Percentiles rank a stretch among this genome's conserved stretches.
Conservation (phyloP, 2,329 filamentous ascomycete species). For the Coniella vitis region DNA sequence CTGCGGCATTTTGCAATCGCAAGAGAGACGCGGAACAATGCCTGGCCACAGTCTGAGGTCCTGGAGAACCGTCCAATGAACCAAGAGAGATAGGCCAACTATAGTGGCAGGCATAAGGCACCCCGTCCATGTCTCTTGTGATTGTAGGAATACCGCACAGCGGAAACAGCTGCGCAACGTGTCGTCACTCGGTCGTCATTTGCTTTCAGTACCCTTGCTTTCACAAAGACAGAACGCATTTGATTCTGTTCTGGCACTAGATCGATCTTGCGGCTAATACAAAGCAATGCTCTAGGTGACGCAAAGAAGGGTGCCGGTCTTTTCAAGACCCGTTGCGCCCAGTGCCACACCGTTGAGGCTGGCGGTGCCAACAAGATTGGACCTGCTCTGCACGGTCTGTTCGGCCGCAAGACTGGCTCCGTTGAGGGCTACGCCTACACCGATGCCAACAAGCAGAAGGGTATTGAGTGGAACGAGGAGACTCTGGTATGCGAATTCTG, state of each 20-base stretch:
- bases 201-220: not conserved
- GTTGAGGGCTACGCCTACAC: conserved; percentile 95
- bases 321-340: conserved; percentile 98
- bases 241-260: too few relatives aligned
- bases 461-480: conserved; percentile 77
- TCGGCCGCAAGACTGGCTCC: conserved; percentile 89
- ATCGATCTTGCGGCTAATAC: too few relatives aligned
- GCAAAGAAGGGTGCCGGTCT: conserved; percentile 94
- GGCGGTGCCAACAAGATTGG: conserved; percentile 97
- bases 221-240: too few relatives aligned
- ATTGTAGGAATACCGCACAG: not conserved
- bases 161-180: not conserved
- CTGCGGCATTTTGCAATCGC: conserved; percentile 30
- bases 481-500: conserved; percentile 58
- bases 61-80: not conserved
- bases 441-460: conserved; percentile 99
- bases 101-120: too few relatives aligned
- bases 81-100: too few relatives aligned
- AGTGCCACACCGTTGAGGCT: conserved; percentile 94
- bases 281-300: conserved; percentile 57
- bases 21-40: conserved; percentile 12
- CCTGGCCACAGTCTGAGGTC: not conserved
- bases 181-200: not conserved
- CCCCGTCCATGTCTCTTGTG: too few relatives aligned
- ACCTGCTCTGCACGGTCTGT: conserved; percentile 93